Base-by-base conservation (phyloP, 495 filamentous ascomycete genomes). In the Neurospora sp. region DNA sequence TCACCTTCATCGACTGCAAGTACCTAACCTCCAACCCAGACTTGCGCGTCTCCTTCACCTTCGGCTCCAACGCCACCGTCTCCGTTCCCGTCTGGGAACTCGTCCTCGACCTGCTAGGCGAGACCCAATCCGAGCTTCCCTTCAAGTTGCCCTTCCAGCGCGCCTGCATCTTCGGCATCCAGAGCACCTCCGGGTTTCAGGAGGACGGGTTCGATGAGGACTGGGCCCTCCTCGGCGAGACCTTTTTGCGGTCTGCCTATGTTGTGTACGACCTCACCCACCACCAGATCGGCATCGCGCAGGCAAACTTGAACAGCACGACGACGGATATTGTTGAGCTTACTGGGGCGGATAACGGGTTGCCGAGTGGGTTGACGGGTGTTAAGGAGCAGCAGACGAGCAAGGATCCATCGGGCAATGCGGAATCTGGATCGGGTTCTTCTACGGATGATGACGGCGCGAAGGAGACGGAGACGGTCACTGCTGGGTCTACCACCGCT, bases 181-280 rank as follows among this genome's bases (percentile, higher is more conserved):
- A 85, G 72, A 78, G 73, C 68, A 79, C 75, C 22, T 75, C 74
- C 39, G 72, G 39, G 39, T 80, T 83, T 39, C 16, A 40, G 10
- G 68, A 71, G 31, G 38, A n/a, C 69, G 74, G 75, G 39, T 82
- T 79, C 59, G 14, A 65, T 37, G 53, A 65, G 53, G 53, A 65
- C 53, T 65, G 53, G 53, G 80, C 82, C 42, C 78, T 88, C 2
- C 83, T 88, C 1, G 96, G 96, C 37, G 95, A 97, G 80, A 97
- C 94, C 2, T 99, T 98, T 83, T 84, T 99, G 20, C 90, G 96
- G 70, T 92, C 89, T 71, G 93, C 95, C 3, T 99, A 98, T 77
- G 92, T 98, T 38, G 96, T 98, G 0, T 98, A 96, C 78, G 95
- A 98, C 76, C 85, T 98, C 10, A 83, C 83, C 14, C 94, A 94